Evolutionary conservation across 495 filamentous ascomycete species (phyloP).

Genomic region (Aspergillus bridgeri): DNA sequence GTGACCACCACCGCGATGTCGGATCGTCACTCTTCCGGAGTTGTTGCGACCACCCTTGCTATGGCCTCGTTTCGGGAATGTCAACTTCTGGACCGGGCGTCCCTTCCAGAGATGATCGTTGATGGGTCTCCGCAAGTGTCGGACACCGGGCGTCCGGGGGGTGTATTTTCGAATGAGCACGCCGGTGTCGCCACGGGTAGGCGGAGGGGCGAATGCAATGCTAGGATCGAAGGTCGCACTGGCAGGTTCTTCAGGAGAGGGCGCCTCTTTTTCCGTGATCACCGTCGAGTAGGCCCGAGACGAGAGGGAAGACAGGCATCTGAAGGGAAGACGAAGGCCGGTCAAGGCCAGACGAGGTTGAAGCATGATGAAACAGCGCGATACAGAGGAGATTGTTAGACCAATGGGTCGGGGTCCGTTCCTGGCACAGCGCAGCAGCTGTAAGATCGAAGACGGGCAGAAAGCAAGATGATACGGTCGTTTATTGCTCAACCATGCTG

Average conservation of each 20-base stretch:
- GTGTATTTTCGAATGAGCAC: slow-evolving; percentile 75
- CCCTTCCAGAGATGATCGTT: slow-evolving; percentile 98
- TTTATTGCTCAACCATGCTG: slow-evolving; percentile 16
- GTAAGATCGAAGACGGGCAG: not conserved
- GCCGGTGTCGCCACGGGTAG: slow-evolving; percentile 36
- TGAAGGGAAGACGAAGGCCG: slow-evolving; percentile 48
- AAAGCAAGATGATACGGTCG: not conserved
- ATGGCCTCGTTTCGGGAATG: slow-evolving; percentile 85
- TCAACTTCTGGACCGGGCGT: slow-evolving; percentile 75
- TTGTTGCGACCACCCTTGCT: slow-evolving; percentile 90
- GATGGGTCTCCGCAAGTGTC: slow-evolving; percentile 85
- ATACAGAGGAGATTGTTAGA: not conserved
- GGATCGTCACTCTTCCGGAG: slow-evolving; percentile 75
- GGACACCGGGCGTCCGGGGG: slow-evolving; percentile 88
- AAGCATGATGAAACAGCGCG: slow-evolving; percentile 45
- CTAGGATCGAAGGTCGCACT: slow-evolving; percentile 35
- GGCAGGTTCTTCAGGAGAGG: slow-evolving; percentile 28
- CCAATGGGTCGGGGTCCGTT: slow-evolving; percentile 10
- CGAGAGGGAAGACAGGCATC: slow-evolving; percentile 35
- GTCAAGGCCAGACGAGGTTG: slow-evolving; percentile 60
- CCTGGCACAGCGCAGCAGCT: not conserved
- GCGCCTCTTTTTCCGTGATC: slow-evolving; percentile 36
- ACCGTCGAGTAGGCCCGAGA: slow-evolving; percentile 56
- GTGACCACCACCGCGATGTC: slow-evolving; percentile 86
- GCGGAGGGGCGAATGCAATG: slow-evolving; percentile 43